Evolutionary conservation across 2,329 filamentous ascomycete genomes (phyloP), one percentile per base, ranked within the genome.

Genomic region (Penicillium sp.): DNA sequence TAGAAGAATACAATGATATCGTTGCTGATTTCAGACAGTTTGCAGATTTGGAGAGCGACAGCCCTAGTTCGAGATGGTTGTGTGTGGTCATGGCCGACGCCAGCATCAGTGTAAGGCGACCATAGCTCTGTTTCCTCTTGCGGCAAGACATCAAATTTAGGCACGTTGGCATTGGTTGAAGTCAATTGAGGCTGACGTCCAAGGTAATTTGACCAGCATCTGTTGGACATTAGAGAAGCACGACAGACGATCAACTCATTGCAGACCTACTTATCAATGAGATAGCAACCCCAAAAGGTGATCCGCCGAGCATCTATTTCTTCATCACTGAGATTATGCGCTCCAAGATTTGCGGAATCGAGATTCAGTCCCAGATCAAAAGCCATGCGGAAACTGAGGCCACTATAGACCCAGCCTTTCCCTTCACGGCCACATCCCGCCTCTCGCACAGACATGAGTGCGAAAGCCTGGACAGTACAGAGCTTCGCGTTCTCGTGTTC

Each of bases 361-460:
- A 97, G 83, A 66, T 97, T 96, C 49, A 99, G 79, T 0, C 94
- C 94, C 59, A 99, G 83, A 66, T 99, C 94, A 70, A 89, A 89
- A 0, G 92, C 93, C 93, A 99, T 97, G 41, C 94, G 87, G 70
- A 99, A 97, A 66, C 90, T 94, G 90, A 99, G 97, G 46, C 94
- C 93, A 66, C 91, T 96, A 72, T 97, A 97, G 3, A 97, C 91
- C 94, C 94, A 99, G 1, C 94, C 94, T 72, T 94, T 96, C 36
- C 91, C 91, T 74, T 97, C 94, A 39, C 93, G 83, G 0, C 90
- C 93, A 70, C 93, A 97, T 1, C 94, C 94, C 2, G 93, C 94
- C 76, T 99, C 94, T 57, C 94, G 83, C 0, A 97, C 93, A 7
- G 92, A 97, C 92, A 99, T 97, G 59, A 97, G 78, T 0, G 91